Base-by-base conservation (phyloP, 2,329 filamentous ascomycete species). In the Claviceps citrina region DNA sequence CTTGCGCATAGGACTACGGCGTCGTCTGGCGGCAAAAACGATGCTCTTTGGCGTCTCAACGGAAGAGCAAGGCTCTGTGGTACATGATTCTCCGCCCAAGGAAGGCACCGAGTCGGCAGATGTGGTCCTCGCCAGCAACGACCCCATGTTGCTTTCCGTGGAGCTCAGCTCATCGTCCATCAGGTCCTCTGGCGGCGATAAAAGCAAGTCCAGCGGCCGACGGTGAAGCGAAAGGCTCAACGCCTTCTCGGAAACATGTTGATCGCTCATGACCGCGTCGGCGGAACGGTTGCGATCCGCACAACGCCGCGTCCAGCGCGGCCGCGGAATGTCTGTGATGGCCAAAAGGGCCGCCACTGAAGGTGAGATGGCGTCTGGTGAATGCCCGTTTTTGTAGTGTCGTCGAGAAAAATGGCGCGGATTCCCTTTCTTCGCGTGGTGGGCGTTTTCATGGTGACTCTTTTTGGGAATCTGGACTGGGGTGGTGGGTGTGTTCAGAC, bases 61-160 rank as follows among this genome's bases (percentile, higher is more conserved):
- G 5, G 70, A 72, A 1, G 67, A 67, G 3, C 67, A 47, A 1
- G 60, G 53, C 36, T 70, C 68, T 6, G 68, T 71, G 6, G 61
- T 62, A 37, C 69, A 63, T 0, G 73, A 78, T 34, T 69, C 68
- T 33, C 66, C 65, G 32, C 65, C 64, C 7, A 79, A 56, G 1
- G 75, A 79, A 2, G 74, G 73, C 44, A 78, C 65, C 2, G 75
- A 79, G 44, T 78, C 75, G 38, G 70, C 61, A 9, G 75, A 79
- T 7, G 68, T 61, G 2, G 73, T 73, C 39, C 71, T 66, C 1
- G 63, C 69, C 36, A 73, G 53, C 15, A 64, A 56, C 7, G 69
- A 74, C 19, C 67, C 67, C 18, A 67, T 59, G 26, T 65, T 64
- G 53, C 68, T 71, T 42, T 76, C 72, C 49, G 65, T 71, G 26